Conservation (phyloP, 148 eudicot genomes). For the Diospyros kaki region DNA sequence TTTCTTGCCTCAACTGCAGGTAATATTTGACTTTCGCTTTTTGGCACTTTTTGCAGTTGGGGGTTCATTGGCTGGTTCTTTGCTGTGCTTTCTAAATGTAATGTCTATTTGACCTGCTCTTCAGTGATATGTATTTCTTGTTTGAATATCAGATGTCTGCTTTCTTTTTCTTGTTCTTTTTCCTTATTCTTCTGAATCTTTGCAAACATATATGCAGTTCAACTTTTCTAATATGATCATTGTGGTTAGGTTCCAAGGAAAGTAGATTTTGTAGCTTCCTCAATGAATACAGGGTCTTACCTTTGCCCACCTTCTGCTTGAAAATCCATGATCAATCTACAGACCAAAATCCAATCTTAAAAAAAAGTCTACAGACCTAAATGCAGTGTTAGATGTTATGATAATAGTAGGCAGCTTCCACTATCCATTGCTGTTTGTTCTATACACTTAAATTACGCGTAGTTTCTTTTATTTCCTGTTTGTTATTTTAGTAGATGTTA, state of each 20-base stretch:
- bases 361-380: neutral
- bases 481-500: no score
- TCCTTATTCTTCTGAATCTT: neutral
- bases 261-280: neutral
- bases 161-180: neutral
- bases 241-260: neutral
- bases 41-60: constrained; percentile 83
- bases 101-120: constrained; percentile 3
- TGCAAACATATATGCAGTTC: neutral
- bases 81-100: constrained; percentile 92
- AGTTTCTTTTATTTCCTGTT: no score
- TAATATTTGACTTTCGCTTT: constrained; percentile 87
- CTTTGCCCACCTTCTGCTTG: neutral
- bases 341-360: no score
- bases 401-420: neutral
- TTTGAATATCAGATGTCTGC: neutral
- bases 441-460: neutral
- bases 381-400: neutral
- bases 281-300: neutral
- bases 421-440: neutral
- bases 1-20: constrained; percentile 30
- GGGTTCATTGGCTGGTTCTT: constrained; percentile 86
- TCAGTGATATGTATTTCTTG: neutral
- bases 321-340: neutral
- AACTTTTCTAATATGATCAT: neutral